Evolutionary conservation across 768 basidiomycete species (phyloP).

Genomic region (Suillus fuscotomentosus): DNA sequence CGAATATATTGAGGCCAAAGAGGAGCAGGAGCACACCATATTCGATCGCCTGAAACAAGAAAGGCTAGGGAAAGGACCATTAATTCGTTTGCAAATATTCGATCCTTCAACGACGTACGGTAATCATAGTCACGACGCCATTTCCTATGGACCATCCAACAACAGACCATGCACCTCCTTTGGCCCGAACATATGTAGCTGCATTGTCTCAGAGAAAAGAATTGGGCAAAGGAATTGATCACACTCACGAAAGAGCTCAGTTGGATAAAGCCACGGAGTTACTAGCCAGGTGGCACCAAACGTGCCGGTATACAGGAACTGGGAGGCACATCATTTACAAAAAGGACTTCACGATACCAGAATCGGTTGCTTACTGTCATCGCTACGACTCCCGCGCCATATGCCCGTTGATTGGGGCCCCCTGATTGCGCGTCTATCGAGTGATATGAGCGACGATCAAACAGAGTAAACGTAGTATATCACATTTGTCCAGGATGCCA

Average conservation of each 20-base stretch:
- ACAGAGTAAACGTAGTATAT: not conserved
- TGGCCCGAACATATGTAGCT: constrained; percentile 7
- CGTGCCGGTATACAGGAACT: constrained; percentile 13
- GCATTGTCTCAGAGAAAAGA: not conserved
- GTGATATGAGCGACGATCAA: not conserved
- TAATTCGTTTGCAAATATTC: not conserved
- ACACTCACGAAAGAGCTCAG: constrained; percentile 10
- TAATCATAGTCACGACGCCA: constrained; percentile 10
- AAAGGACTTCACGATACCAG: not conserved
- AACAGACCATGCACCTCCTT: constrained; percentile 8
- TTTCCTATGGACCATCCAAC: constrained; percentile 9
- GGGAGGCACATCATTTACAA: not conserved
- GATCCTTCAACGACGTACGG: not conserved
- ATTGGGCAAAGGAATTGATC: not conserved
- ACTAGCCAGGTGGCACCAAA: constrained; percentile 11
- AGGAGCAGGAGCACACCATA: constrained; percentile 9
- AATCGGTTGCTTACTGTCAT: not conserved
- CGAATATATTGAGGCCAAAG: constrained; percentile 9
- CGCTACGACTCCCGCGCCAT: not conserved
- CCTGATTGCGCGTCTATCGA: constrained; percentile 4
- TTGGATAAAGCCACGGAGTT: constrained; percentile 11
- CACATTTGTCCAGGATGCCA: constrained; percentile 9
- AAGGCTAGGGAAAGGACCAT: constrained; percentile 2
- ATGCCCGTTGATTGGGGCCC: constrained; percentile 1
- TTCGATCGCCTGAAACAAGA: constrained; percentile 9